These are phyloP conservation scores for Eutrema salsugineum DNA, from an alignment of 441 rosid species.

Conservation along the genomic window DNA sequence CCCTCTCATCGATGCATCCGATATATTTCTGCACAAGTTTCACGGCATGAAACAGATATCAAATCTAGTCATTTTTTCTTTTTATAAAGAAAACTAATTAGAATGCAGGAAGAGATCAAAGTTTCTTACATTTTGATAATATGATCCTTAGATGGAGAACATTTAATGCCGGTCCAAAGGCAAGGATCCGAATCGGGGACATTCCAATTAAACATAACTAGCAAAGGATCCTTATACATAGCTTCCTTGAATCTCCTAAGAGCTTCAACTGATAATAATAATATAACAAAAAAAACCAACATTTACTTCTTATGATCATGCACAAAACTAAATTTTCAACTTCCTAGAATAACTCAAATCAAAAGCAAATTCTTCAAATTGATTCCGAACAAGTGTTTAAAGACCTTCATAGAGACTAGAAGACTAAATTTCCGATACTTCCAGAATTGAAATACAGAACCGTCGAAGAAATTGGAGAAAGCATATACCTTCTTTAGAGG, in stretches of 20 bases:
- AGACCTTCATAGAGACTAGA: neutral
- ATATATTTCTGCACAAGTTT: constrained; percentile 60
- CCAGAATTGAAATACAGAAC: neutral
- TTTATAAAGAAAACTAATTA: neutral
- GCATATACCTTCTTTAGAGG: constrained; percentile 61
- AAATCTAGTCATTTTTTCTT: neutral
- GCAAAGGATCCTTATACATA: constrained; percentile 67
- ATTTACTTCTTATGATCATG: neutral
- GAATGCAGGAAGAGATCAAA: neutral
- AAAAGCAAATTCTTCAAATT: neutral
- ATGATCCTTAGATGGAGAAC: constrained; percentile 53
- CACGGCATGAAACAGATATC: constrained; percentile 2
- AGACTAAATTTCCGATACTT: neutral
- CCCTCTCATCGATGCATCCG: constrained; percentile 61
- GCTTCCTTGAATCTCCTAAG: constrained; percentile 74
- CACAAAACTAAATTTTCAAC: neutral
- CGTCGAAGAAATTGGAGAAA: constrained; percentile 3
- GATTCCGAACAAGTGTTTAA: neutral
- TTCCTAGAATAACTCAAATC: neutral
- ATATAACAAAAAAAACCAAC: neutral
- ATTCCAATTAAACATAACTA: constrained; percentile 77
- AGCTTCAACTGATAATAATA: constrained; percentile 53
- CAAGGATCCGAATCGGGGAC: constrained; percentile 73
- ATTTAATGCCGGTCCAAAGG: constrained; percentile 69
- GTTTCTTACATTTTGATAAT: constrained; percentile 72